Evolutionary conservation across 306 rosid species (phyloP), one percentile per base, ranked within the genome.

Genomic region (Crotalaria pallida): DNA sequence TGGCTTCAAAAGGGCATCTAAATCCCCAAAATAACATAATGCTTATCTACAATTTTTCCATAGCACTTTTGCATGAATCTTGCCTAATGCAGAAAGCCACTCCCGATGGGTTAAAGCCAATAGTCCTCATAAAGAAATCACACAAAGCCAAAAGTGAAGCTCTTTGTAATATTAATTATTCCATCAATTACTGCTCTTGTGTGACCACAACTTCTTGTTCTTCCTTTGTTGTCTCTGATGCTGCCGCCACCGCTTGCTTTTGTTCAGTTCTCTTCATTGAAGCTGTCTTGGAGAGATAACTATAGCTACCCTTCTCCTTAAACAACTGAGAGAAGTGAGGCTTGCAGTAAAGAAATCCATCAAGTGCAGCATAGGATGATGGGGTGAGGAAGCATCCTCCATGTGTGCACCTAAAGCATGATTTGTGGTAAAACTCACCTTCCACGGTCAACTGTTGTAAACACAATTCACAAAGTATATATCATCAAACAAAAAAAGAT

Each of bases 281-380:
- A 80, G 94, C 77, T n/a, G 84, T 62, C 74, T 76, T 77, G 71
- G 71, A 71, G 34, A 87, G 82, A 67, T 87, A 80, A 16, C 62
- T 85, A 45, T 90, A 90, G 82, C 91, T 82, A 3, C 96, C 96
- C 81, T 85, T 90, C 76, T 86, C 93, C 83, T 84, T 90, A 85
- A 85, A 90, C 80, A 90, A 34, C 61, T 90, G 96, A 22, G 96
- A 71, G 75, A 90, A 90, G 73, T 90, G 96, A 2, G 69, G 93
- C 69, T 87, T 90, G 91, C 96, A 90, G 64, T 87, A 90, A 0
- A 90, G 84, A 49, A 38, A 80, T 43, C 96, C 93, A 77, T 87
- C 89, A 56, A 90, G 71, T 47, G 96, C 91, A 33, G 96, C 93
- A 75, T 84, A 90, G 62, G 85, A 73, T 16, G 96, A 90, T 19